Evolutionary conservation across 2,329 filamentous ascomycete genomes (phyloP), one percentile per base, ranked within the genome.

Genomic region (Stagonosporopsis vannaccii): DNA sequence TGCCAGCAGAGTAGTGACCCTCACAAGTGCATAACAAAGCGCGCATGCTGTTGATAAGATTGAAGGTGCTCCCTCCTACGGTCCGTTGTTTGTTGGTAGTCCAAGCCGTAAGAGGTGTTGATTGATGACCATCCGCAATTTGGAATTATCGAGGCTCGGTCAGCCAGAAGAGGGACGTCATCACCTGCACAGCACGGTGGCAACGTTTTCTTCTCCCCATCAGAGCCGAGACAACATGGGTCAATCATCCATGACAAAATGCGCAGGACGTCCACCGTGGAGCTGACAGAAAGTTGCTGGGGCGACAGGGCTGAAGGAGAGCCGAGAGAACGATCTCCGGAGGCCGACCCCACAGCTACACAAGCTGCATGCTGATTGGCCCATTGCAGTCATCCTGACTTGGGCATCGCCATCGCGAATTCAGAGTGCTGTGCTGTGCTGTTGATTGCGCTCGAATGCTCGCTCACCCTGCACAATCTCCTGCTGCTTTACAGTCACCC

Each of bases 101-200:
- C 17, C 40, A 20, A 28, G 37, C 32, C 28, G n/a, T 35, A 28
- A 28, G 32, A 39, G 17, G 15, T 50, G 36, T 17, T 47, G 35
- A 46, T 37, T 32, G 26, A 20, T 47, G 9, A 22, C 19, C 15
- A 19, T 22, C 46, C 30, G 28, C 47, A 41, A 56, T 51, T 47
- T 56, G 46, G 45, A 56, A 51, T 51, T 22, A 35, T 41, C 40
- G 33, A 45, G 25, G 45, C 40, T 35, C 46, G 41, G 36, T 35
- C 46, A 35, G 36, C 30, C 5, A 39, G 15, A n/a, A 15, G 12
- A 6, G 12, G 17, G 11, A 41, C 42, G 47, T 42, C 53, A 47
- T 47, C 22, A 37, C 17, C 33, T 26, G 30, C 15, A 25, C 19
- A 36, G 28, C 12, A 22, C n/a, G n/a, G 19, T 44, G 37, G 32